Base-by-base conservation (phyloP, 805 yeast species). In the Kodamaea hsintzibuensis region DNA sequence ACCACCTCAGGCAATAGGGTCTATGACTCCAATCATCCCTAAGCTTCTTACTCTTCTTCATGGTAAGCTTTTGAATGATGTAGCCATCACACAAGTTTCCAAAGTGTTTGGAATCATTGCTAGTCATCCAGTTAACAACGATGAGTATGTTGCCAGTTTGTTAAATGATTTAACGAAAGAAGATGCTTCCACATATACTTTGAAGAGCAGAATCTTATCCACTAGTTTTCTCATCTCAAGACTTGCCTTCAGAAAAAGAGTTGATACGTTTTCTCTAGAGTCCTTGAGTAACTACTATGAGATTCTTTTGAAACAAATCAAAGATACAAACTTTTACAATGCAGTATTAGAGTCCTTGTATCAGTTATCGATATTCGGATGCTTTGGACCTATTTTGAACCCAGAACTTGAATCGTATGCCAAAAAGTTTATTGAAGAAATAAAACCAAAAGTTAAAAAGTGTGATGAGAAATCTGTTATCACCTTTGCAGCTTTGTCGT, bases 401-500 rank as follows among this genome's bases (percentile, higher is more conserved):
- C 8, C 43, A n/a, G 42, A 47, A 7, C 16, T 59, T 18, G 51
- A 50, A n/a, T 58, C 59, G 7, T 59, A 62, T 1, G 55, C 73
- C 4, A 58, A 59, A 0, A 47, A 60, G 0, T 56, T 65, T 42
- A 61, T 67, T 25, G 47, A 25, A 0, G 55, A 57, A 2, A 62
- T 82, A 7, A 64, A 67, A 42, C 68, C 76, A 0, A 72, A 73
- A 43, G 82, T 82, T 6, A 80, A 82, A 57, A 82, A 80, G 57
- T 72, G 76, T 49, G 84, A 85, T 57, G 96, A 89, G 57, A 71
- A 66, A 30, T 80, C 91, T 0, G 76, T 83, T 3, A 63, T 82
- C 39, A 72, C 88, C 0, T 76, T 86, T 64, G 82, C 91, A 0
- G 73, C 78, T 53, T 58, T 89, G 2, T 74, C 88, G 0, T 63